Conservation (phyloP, 2,329 filamentous ascomycete genomes). For the Emergomyces orientalis region DNA sequence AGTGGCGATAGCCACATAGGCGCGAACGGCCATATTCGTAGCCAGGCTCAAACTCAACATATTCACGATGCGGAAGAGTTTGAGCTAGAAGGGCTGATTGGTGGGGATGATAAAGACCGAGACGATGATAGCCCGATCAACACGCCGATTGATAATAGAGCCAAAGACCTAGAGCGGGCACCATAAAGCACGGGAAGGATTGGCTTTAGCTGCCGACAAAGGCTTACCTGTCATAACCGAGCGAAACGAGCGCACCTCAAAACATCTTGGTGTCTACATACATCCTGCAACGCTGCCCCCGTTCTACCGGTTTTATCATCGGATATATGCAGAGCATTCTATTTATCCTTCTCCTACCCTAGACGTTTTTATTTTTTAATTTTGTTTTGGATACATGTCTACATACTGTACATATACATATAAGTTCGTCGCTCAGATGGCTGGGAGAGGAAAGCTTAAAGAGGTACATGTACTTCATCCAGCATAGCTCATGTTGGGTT, state of each 20-base stretch:
- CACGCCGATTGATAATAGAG: not conserved
- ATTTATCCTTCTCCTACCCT: not conserved
- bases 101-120: conserved; percentile 20
- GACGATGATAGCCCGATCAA: conserved; percentile 23
- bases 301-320: not conserved
- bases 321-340: not conserved
- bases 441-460: not conserved
- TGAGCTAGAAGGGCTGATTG: conserved; percentile 74
- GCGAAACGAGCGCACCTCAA: not conserved
- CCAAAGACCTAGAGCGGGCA: not conserved
- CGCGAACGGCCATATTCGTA: conserved; percentile 38
- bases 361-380: too few species aligned
- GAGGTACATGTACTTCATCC: not conserved
- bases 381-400: not conserved
- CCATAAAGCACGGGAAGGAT: not conserved
- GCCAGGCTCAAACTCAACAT: conserved; percentile 38
- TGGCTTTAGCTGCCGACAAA: not conserved
- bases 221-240: not conserved
- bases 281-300: not conserved
- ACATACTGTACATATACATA: not conserved
- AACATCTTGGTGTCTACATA: not conserved
- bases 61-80: conserved; percentile 82
- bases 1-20: conserved; percentile 19
- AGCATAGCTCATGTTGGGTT: not conserved
- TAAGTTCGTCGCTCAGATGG: not conserved